A percentile compares a stretch with the other conserved stretches of the same genome.
These are phyloP conservation scores for Sporormia fimetaria DNA, from an alignment of 495 filamentous ascomycete species.

Conservation along the genomic window DNA sequence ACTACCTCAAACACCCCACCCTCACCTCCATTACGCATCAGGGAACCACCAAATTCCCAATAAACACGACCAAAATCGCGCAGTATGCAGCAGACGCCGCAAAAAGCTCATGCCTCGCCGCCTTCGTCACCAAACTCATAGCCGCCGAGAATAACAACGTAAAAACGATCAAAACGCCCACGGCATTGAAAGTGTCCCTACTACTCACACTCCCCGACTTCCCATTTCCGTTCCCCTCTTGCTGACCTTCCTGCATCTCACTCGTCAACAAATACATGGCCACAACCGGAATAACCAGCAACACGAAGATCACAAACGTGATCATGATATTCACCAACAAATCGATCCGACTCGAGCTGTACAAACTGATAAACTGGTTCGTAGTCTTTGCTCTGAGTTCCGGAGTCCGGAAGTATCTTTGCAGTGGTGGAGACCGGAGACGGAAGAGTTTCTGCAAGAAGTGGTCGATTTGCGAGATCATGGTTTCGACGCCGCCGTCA, in stretches of 20 bases:
- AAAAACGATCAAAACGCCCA: constrained; percentile 23
- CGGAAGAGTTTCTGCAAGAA: constrained; percentile 18
- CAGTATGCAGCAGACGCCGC: constrained; percentile 36
- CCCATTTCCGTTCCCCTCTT: not conserved
- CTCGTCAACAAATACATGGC: constrained; percentile 31
- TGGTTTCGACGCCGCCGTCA: constrained; percentile 31
- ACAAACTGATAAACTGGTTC: constrained; percentile 32
- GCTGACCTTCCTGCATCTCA: constrained; percentile 6
- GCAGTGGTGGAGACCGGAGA: constrained; percentile 3
- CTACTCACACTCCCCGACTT: constrained; percentile 5
- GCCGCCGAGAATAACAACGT: constrained; percentile 31
- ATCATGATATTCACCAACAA: constrained; percentile 29
- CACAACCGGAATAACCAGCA: constrained; percentile 36
- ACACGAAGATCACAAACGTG: constrained; percentile 29
- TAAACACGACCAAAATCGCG: constrained; percentile 29
- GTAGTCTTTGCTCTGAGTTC: constrained; percentile 32
- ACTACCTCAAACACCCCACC: too few species aligned
- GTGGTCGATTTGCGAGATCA: constrained; percentile 25
- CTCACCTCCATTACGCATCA: too few species aligned
- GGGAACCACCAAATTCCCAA: constrained; percentile 30
- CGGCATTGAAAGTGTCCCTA: constrained; percentile 12
- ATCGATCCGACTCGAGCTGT: constrained; percentile 29
- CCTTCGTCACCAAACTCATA: constrained; percentile 33
- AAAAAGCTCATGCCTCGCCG: constrained; percentile 37
- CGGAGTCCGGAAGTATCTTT: constrained; percentile 17